Percentiles rank a stretch among this genome's conserved stretches.
These are phyloP conservation scores for Ustilaginoidea virens DNA, from an alignment of 2,329 filamentous ascomycete species.

Conservation along the genomic window DNA sequence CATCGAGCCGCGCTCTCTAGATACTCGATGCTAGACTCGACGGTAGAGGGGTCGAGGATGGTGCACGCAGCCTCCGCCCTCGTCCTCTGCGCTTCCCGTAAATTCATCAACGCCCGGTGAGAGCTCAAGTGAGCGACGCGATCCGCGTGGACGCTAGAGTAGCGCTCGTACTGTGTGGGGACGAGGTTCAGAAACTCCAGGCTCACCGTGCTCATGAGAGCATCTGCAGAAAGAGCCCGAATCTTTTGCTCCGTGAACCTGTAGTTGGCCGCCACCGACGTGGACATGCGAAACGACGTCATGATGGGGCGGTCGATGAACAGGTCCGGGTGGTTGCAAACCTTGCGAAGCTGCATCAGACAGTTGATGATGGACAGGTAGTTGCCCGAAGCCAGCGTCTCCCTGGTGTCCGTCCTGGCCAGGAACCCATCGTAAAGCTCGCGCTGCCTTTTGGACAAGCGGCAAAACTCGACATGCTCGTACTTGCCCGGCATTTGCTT, in stretches of 20 bases:
- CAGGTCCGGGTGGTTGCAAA: slow-evolving; percentile 95
- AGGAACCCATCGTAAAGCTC: slow-evolving; percentile 96
- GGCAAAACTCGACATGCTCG: slow-evolving; percentile 91
- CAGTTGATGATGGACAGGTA: slow-evolving; percentile 98
- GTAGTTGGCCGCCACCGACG: slow-evolving; percentile 60
- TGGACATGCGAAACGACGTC: slow-evolving; percentile 86
- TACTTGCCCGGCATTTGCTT: slow-evolving; percentile 99
- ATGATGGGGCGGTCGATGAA: slow-evolving; percentile 94
- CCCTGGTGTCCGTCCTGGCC: slow-evolving; percentile 74
- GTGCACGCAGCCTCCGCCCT: slow-evolving; percentile 40
- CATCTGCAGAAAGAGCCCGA: slow-evolving; percentile 43
- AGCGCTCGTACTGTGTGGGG: slow-evolving; percentile 52
- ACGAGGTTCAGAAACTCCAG: slow-evolving; percentile 67
- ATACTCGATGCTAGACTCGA: slow-evolving; percentile 54
- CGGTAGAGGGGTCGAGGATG: slow-evolving; percentile 47
- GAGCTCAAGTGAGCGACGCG: slow-evolving; percentile 52
- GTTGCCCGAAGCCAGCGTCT: slow-evolving; percentile 81
- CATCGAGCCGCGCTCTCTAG: slow-evolving; percentile 57
- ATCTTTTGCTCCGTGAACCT: slow-evolving; percentile 58
- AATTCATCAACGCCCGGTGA: slow-evolving; percentile 50
- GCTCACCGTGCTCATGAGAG: slow-evolving; percentile 49
- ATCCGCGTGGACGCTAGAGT: slow-evolving; percentile 39
- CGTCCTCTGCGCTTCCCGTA: slow-evolving; percentile 54
- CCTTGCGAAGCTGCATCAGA: slow-evolving; percentile 90
- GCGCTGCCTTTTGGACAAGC: slow-evolving; percentile 84